phyloP scores from a whole-genome alignment of 345 rosid genomes.

The Dimocarpus longan region DNA sequence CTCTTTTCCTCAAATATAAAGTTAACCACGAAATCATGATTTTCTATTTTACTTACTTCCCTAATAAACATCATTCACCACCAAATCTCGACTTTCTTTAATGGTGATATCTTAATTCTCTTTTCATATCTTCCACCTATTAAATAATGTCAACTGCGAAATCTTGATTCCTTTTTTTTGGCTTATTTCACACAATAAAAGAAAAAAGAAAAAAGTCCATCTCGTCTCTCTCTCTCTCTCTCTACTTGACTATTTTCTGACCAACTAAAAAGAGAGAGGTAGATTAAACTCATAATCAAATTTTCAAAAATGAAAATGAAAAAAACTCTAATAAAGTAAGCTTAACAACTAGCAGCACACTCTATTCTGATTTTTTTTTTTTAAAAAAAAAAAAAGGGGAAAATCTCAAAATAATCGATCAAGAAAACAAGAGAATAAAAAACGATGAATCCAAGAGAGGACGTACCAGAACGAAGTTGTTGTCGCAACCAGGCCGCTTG shows the following conservation, averaged over 20 bases:
- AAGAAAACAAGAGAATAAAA: not conserved
- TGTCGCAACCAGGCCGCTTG: conserved; percentile 76
- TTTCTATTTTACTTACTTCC: not conserved
- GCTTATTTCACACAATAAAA: not conserved
- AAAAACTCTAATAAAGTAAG: not conserved
- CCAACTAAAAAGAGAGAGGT: not conserved
- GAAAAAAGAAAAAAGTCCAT: too few relatives aligned
- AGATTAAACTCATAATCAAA: not conserved
- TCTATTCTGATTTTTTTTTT: not conserved
- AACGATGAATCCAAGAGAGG: not conserved
- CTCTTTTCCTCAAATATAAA: not conserved
- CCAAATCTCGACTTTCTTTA: not conserved
- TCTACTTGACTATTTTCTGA: too few relatives aligned
- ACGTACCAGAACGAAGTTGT: conserved; percentile 85
- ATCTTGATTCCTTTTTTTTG: not conserved
- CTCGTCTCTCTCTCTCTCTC: too few relatives aligned
- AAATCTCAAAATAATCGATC: not conserved
- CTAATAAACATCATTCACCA: not conserved
- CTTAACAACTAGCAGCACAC: not conserved
- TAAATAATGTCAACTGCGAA: not conserved
- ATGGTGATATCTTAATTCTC: too few relatives aligned
- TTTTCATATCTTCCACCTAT: too few relatives aligned
- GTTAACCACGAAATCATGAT: not conserved
- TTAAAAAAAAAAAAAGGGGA: not conserved
- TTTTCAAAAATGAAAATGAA: not conserved